These are phyloP conservation scores for Trichoderma sp. DNA, from an alignment of 2,329 filamentous ascomycete species.

Conservation along the genomic window DNA sequence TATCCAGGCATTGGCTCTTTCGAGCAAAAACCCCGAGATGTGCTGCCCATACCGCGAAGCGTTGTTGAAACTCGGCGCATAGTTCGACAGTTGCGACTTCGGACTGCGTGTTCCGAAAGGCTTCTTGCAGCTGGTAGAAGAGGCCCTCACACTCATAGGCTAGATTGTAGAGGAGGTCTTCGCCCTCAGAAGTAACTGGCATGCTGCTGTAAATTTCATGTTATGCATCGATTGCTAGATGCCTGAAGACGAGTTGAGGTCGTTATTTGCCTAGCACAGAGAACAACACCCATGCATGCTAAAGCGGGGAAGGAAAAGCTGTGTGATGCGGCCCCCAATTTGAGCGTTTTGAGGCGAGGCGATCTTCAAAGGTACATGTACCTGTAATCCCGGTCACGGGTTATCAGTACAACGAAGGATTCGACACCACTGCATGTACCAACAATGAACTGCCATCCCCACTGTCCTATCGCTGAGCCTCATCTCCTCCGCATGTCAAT, in stretches of 20 bases:
- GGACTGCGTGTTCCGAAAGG: not conserved
- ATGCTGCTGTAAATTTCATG: not conserved
- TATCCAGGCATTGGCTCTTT: slow-evolving; percentile 20
- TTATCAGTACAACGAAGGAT: not conserved
- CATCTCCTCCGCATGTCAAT: not conserved
- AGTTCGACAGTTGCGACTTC: not conserved
- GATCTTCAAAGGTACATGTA: not conserved
- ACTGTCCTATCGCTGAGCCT: not conserved
- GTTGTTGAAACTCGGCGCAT: slow-evolving; percentile 15
- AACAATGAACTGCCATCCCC: not conserved
- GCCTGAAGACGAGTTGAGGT: not conserved
- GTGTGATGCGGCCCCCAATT: not conserved
- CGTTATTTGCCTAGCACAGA: not conserved
- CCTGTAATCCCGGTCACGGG: not conserved
- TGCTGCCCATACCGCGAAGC: slow-evolving; percentile 18
- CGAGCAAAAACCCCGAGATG: slow-evolving; percentile 21
- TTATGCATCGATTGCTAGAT: not conserved
- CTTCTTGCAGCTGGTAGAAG: not conserved
- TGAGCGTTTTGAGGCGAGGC: not conserved
- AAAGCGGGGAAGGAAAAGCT: not conserved
- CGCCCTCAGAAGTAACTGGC: not conserved
- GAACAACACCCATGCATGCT: not conserved
- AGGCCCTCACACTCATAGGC: not conserved
- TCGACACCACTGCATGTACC: not conserved
- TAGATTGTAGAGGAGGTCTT: not conserved